phyloP scores from a whole-genome alignment of 495 filamentous ascomycete species.

The Xylaria telfairii region DNA sequence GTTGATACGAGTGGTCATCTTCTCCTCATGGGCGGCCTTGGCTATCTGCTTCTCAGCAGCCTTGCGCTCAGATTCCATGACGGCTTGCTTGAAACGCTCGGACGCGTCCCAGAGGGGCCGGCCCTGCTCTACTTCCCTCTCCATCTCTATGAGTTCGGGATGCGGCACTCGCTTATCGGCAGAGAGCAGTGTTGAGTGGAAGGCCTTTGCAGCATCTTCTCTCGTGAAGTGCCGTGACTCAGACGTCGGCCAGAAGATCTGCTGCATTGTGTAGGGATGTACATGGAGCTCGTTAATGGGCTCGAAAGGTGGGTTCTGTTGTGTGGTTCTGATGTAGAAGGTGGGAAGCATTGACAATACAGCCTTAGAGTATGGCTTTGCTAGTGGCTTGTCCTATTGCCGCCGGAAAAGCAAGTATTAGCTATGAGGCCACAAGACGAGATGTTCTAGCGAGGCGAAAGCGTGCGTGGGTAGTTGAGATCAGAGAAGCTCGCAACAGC shows the following conservation, averaged over 20 bases:
- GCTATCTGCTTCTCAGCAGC: conserved; percentile 48
- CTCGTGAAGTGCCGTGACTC: conserved; percentile 92
- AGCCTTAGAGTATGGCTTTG: conserved; percentile 75
- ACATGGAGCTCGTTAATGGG: conserved; percentile 89
- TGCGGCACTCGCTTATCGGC: conserved; percentile 88
- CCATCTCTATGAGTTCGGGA: conserved; percentile 75
- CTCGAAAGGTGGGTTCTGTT: conserved; percentile 64
- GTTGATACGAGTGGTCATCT: conserved; percentile 52
- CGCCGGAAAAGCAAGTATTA: conserved; percentile 5
- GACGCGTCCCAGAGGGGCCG: conserved; percentile 37
- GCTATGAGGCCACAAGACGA: conserved; percentile 15
- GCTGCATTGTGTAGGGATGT: conserved; percentile 76
- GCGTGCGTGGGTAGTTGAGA: conserved; percentile 29
- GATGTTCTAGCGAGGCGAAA: conserved; percentile 16
- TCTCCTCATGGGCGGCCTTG: conserved; percentile 47
- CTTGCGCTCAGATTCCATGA: conserved; percentile 42
- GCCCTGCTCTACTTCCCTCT: conserved; percentile 54
- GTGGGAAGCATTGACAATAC: conserved; percentile 82
- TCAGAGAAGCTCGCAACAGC: conserved; percentile 58
- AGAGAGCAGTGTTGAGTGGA: conserved; percentile 72
- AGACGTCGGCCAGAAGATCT: conserved; percentile 88
- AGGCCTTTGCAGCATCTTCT: conserved; percentile 85
- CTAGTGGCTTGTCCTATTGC: conserved; percentile 74
- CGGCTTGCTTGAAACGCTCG: conserved; percentile 45
- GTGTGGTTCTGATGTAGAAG: conserved; percentile 33